Conservation (phyloP, 345 rosid species). For the Erucastrum elatum region DNA sequence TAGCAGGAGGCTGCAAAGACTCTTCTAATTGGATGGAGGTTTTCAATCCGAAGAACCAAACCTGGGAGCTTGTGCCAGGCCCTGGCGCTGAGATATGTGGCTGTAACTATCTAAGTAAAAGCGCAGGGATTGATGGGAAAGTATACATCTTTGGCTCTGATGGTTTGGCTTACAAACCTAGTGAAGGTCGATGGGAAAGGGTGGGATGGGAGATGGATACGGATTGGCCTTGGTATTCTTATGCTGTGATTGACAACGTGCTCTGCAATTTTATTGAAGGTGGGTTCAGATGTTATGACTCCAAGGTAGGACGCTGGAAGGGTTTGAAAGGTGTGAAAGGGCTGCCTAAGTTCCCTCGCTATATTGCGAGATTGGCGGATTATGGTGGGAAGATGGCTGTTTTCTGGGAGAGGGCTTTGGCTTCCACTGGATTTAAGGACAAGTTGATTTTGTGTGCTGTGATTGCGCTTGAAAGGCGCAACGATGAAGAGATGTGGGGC, state of each 20-base stretch:
- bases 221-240: slow-evolving; percentile 39
- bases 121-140: not conserved
- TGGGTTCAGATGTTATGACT: not conserved
- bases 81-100: not conserved
- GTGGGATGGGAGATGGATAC: slow-evolving; percentile 48
- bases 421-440: not conserved
- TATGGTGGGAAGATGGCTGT: slow-evolving; percentile 45
- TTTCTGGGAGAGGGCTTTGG: slow-evolving; percentile 54
- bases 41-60: slow-evolving; percentile 43
- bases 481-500: slow-evolving; percentile 54
- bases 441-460: slow-evolving; percentile 63
- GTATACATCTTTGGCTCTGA: not conserved
- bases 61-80: slow-evolving; percentile 38
- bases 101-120: not conserved
- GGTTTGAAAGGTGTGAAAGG: slow-evolving; percentile 44
- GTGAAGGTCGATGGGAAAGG: slow-evolving; percentile 48
- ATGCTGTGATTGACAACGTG: slow-evolving; percentile 56
- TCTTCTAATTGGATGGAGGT: slow-evolving; percentile 71
- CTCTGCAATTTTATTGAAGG: slow-evolving; percentile 52
- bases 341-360: slow-evolving; percentile 52
- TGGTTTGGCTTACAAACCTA: not conserved
- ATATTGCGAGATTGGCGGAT: not conserved
- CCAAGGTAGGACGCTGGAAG: not conserved
- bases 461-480: slow-evolving; percentile 50
- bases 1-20: not conserved